A percentile compares a stretch with the other conserved stretches of the same genome.
Evolutionary conservation across 176 grass and related monocot species (phyloP).

Genomic region (Cenchrus americanus): DNA sequence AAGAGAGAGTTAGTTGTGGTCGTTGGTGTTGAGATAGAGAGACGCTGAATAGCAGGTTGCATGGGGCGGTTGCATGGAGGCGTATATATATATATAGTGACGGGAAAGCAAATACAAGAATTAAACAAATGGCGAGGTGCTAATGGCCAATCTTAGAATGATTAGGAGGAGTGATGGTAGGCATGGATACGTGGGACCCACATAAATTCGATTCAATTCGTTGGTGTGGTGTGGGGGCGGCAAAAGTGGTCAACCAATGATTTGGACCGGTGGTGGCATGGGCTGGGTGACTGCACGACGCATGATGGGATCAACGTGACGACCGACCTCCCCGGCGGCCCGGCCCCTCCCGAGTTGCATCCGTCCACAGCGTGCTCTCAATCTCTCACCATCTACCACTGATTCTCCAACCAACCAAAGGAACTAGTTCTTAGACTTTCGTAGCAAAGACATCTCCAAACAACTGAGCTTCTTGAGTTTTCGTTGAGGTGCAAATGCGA

Average conservation of each 20-base stretch:
- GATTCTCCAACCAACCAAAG: not conserved
- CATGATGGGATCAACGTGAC: slow-evolving; percentile 41
- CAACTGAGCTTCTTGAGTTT: not conserved
- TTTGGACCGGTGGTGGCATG: slow-evolving; percentile 44
- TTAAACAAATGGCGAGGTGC: slow-evolving; percentile 2
- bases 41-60: slow-evolving; percentile 11
- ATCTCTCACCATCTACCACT: not conserved
- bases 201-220: slow-evolving; percentile 40
- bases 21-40: not conserved
- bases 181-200: slow-evolving; percentile 19
- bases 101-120: slow-evolving; percentile 11
- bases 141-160: slow-evolving; percentile 44
- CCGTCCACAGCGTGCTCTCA: not conserved
- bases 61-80: slow-evolving; percentile 60
- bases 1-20: slow-evolving; percentile 36
- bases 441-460: not conserved
- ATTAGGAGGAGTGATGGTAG: slow-evolving; percentile 43
- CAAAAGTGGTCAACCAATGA: slow-evolving; percentile 69
- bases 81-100: slow-evolving; percentile 52
- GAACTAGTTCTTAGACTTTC: not conserved
- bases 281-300: slow-evolving; percentile 35
- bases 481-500: not conserved
- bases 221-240: slow-evolving; percentile 47
- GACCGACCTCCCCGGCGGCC: slow-evolving; percentile 18
- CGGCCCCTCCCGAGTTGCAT: not conserved